Evolutionary conservation across 2,329 filamentous ascomycete species (phyloP).

Genomic region (Phoma herbarum): DNA sequence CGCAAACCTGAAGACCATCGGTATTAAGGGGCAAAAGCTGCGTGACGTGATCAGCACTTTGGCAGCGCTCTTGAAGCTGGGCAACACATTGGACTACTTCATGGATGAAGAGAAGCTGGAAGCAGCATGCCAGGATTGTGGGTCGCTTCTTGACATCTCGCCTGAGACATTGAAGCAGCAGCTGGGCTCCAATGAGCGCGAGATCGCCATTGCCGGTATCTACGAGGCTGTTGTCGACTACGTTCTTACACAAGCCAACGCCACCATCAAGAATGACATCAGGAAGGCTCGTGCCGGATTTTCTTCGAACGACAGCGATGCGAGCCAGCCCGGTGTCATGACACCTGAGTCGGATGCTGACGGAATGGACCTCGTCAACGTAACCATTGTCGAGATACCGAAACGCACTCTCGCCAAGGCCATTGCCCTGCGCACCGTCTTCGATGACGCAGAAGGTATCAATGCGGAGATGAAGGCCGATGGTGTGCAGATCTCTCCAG

Average conservation of each 20-base stretch:
- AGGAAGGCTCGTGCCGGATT: slow-evolving; percentile 70
- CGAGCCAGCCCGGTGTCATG: slow-evolving; percentile 61
- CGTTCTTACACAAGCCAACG: slow-evolving; percentile 89
- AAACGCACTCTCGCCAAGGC: slow-evolving; percentile 84
- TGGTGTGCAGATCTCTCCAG: slow-evolving; percentile 77
- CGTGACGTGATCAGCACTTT: slow-evolving; percentile 86
- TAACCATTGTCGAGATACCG: slow-evolving; percentile 88
- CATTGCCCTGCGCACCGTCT: slow-evolving; percentile 86
- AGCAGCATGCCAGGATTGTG: slow-evolving; percentile 88
- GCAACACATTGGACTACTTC: slow-evolving; percentile 85
- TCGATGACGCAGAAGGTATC: slow-evolving; percentile 91
- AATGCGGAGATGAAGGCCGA: slow-evolving; percentile 98
- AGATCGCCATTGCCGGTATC: slow-evolving; percentile 81
- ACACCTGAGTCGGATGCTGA: slow-evolving; percentile 78
- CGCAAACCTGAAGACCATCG: slow-evolving; percentile 84
- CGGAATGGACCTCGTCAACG: slow-evolving; percentile 81
- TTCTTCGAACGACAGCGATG: slow-evolving; percentile 70
- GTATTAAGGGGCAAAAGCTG: slow-evolving; percentile 86
- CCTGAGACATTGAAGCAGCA: slow-evolving; percentile 81
- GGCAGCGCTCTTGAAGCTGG: slow-evolving; percentile 87
- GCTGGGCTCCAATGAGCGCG: slow-evolving; percentile 84
- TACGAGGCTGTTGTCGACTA: slow-evolving; percentile 96
- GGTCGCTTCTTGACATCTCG: slow-evolving; percentile 84
- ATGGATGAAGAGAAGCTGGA: slow-evolving; percentile 86
- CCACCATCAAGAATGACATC: slow-evolving; percentile 81